phyloP scores from a whole-genome alignment of 306 rosid species.

The Pyrus betulifolia region DNA sequence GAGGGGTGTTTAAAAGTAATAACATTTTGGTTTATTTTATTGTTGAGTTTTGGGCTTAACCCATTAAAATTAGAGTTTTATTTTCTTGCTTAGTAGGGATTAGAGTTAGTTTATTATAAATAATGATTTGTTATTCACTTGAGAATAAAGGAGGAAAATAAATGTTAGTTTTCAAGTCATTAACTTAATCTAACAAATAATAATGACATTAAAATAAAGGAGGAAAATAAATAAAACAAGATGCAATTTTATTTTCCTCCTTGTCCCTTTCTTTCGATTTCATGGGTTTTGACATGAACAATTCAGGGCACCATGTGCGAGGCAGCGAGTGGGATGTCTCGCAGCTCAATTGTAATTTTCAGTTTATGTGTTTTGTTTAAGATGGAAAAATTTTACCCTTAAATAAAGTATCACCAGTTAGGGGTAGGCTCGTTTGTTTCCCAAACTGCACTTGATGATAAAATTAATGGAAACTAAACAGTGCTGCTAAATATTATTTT shows the following conservation, averaged over 20 bases:
- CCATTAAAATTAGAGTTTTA: too few relatives aligned
- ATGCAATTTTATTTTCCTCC: not conserved
- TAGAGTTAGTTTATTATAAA: too few relatives aligned
- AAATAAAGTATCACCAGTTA: not conserved
- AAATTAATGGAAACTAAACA: not conserved
- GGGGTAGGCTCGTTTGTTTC: not conserved
- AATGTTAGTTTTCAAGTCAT: not conserved
- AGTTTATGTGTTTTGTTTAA: not conserved
- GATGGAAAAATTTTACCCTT: not conserved
- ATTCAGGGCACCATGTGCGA: not conserved
- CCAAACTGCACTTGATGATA: not conserved
- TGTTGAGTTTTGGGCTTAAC: too few relatives aligned
- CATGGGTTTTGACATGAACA: not conserved
- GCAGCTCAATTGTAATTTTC: not conserved
- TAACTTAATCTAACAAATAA: not conserved
- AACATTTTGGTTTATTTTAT: too few relatives aligned
- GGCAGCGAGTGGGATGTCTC: not conserved
- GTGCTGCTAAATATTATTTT: not conserved
- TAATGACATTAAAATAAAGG: not conserved
- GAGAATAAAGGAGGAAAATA: not conserved
- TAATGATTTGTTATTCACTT: too few relatives aligned
- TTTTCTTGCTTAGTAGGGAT: too few relatives aligned
- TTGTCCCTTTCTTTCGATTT: not conserved
- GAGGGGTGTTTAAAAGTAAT: too few relatives aligned
- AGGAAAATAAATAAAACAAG: not conserved